These are phyloP conservation scores for Harringtonia aguacate DNA, from an alignment of 2,329 filamentous ascomycete species.

Conservation along the genomic window DNA sequence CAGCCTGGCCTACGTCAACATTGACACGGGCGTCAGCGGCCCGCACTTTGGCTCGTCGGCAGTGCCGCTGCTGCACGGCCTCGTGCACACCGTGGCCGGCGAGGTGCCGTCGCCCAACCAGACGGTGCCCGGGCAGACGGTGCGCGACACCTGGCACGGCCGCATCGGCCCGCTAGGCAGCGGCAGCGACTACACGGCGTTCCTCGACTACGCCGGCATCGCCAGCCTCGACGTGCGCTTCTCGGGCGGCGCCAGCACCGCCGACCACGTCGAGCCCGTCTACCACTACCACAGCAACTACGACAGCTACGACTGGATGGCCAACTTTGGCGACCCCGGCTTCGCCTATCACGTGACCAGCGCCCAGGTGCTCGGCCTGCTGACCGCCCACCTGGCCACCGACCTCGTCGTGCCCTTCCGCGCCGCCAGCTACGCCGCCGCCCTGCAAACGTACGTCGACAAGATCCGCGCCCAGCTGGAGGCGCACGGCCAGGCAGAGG, in stretches of 20 bases:
- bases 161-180: conserved; percentile 56
- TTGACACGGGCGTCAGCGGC: conserved; percentile 65
- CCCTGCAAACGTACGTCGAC: conserved; percentile 41
- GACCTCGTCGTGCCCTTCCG: conserved; percentile 52
- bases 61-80: conserved; percentile 64
- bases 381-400: conserved; percentile 51
- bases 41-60: conserved; percentile 53
- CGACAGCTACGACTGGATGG: conserved; percentile 86
- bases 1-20: conserved; percentile 75
- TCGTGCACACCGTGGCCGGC: conserved; percentile 56
- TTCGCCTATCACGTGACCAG: conserved; percentile 57
- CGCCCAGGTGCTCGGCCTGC: conserved; percentile 53
- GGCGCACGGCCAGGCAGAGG: conserved; percentile 6
- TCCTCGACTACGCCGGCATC: conserved; percentile 61
- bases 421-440: conserved; percentile 52
- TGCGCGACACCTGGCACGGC: conserved; percentile 57
- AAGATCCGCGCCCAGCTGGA: conserved; percentile 38
- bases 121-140: conserved; percentile 55
- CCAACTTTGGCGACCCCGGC: conserved; percentile 60
- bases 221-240: conserved; percentile 57
- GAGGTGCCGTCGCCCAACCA: conserved; percentile 65
- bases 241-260: conserved; percentile 19
- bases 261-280: conserved; percentile 31
- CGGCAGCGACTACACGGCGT: conserved; percentile 65
- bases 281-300: conserved; percentile 90